Base-by-base conservation (phyloP, 2,329 filamentous ascomycete species). In the Canariomyces notabilis region DNA sequence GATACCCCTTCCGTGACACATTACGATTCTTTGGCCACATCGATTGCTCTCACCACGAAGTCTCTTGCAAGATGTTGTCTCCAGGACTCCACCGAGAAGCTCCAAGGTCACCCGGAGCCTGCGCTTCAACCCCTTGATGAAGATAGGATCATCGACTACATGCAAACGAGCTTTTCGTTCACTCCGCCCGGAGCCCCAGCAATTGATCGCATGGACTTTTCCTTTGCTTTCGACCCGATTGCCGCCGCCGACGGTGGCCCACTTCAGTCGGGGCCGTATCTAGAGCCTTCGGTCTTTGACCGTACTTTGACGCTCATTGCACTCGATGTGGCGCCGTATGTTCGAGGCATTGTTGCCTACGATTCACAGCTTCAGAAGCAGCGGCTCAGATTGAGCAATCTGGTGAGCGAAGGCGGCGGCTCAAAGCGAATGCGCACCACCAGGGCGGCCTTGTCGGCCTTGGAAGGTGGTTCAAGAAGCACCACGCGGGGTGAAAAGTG, bases 301-400 rank as follows among this genome's bases (percentile, higher is more conserved):
- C 80, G 86, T 35, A 80, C 81, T 0, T 69, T 85, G 57, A 63
- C 66, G 0, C 71, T 83, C 16, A 79, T 95, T 23, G 75, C 79
- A 0, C 69, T 83, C 11, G 93, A 98, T 53, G 72, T 97, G 2
- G 90, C 89, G 0, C 93, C 94, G 0, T 97, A 88, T 63, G 79
- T 97, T n/a, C 85, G 94, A 9, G 75, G 77, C 31, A 97, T 98
- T 49, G 82, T 91, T 2, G 74, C 82, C 0, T 86, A 84, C 60
- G 91, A 97, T 57, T 70, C 80, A 16, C 74, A 73, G 1, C 75
- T 93, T 1, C 84, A 89, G 58, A 72, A 80, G 50, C 79, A 88
- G 53, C 78, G 84, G 2, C 61, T 76, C 15, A 72, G 74, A 14
- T 59, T 82, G 6, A 76, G 76, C 47, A 75, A 71, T 26, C 60